A percentile compares a stretch with the other conserved stretches of the same genome.
Conservation (phyloP, 345 rosid species). For the Lagerstroemia speciosa region DNA sequence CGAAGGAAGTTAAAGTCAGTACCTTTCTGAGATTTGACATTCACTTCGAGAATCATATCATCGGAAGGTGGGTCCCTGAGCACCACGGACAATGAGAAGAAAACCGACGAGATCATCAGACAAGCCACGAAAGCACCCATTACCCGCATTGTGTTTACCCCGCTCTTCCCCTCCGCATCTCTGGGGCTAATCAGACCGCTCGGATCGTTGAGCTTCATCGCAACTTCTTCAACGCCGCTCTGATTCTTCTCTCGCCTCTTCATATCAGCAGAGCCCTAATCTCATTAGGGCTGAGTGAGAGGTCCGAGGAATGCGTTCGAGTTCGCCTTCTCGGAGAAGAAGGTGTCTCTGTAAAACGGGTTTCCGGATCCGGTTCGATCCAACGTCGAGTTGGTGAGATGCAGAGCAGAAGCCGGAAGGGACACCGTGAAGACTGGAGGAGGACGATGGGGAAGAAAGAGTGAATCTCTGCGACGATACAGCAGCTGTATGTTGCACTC, state of each 20-base stretch:
- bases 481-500: background rate
- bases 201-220: slow-evolving; percentile 13
- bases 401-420: no score
- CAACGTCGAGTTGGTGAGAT: no score
- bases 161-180: slow-evolving; percentile 23
- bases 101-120: slow-evolving; percentile 30
- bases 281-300: background rate
- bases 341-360: background rate
- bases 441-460: background rate
- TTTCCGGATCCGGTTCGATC: background rate
- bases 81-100: slow-evolving; percentile 36
- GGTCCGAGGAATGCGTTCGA: background rate
- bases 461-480: background rate
- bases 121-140: slow-evolving; percentile 27
- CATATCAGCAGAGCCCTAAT: slow-evolving; percentile 13
- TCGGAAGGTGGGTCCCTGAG: slow-evolving; percentile 37
- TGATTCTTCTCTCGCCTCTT: slow-evolving; percentile 26
- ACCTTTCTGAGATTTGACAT: slow-evolving; percentile 23
- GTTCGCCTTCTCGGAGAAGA: background rate
- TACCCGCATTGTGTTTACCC: slow-evolving; percentile 20
- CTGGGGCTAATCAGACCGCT: slow-evolving; percentile 7
- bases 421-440: no score
- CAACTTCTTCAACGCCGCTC: slow-evolving; percentile 10
- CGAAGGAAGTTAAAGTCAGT: background rate
- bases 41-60: no score